Conservation (phyloP, 345 rosid species). For the Citropsis articulata region DNA sequence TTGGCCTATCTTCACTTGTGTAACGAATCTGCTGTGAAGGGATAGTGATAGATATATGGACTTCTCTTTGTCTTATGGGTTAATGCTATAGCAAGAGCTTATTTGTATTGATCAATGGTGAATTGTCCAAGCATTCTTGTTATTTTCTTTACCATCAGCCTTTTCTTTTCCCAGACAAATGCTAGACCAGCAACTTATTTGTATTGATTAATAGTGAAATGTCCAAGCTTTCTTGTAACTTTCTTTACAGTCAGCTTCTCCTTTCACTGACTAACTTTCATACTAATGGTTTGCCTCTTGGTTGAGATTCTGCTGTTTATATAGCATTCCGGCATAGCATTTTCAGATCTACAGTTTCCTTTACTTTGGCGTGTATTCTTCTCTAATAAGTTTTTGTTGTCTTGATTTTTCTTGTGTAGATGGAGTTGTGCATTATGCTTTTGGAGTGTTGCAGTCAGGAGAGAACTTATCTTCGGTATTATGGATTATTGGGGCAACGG, state of each 20-base stretch:
- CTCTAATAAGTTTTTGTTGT: background rate
- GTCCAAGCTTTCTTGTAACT: background rate
- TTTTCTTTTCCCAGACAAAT: background rate
- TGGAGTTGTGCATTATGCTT: conserved; percentile 92
- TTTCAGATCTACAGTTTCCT: background rate
- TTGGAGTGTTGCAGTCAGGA: conserved; percentile 95
- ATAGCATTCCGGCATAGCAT: background rate
- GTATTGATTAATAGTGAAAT: background rate
- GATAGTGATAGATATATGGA: background rate
- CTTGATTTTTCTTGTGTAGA: conserved; percentile 46
- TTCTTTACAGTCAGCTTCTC: background rate
- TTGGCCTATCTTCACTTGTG: background rate
- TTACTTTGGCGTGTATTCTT: background rate
- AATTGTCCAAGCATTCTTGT: background rate
- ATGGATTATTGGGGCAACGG: conserved; percentile 87
- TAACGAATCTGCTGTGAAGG: background rate
- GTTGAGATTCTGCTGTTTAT: background rate
- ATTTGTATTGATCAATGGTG: background rate
- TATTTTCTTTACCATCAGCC: background rate
- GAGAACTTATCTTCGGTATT: conserved; percentile 91
- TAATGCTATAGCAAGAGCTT: background rate
- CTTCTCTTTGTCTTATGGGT: background rate
- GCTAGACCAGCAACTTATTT: background rate
- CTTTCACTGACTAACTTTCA: background rate
- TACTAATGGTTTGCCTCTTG: background rate